Evolutionary conservation across 495 filamentous ascomycete genomes (phyloP), one percentile per base, ranked within the genome.

Genomic region (Penicillium dipodomyicola): DNA sequence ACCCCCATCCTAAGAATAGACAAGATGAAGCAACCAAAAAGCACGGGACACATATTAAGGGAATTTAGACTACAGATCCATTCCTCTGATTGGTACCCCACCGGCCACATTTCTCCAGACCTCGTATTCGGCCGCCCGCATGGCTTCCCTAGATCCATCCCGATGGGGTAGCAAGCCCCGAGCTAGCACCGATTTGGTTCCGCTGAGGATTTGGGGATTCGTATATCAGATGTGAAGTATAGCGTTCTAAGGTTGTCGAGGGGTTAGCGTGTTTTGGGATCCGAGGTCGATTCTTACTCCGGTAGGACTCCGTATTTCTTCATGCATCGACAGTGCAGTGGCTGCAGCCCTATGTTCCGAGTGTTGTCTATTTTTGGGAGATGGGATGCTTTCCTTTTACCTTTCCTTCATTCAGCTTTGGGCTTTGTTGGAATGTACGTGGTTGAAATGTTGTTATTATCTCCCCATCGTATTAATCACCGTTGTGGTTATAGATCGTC

Each of bases 51-150:
- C 25, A 54, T 33, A 54, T 35, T 37, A 37, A 44, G 30, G 35
- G 25, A 33, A 33, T 37, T 42, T 60, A 64, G 42, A 47, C 53
- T 54, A 64, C 41, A 37, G 54, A 48, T 57, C 43, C 27, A 25
- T 29, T 20, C 4, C 29, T 39, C 49, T 41, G n/a, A 61, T 61
- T 57, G 54, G 58, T n/a, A 23, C 27, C 44, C 7, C 33, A 19
- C n/a, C 10, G 44, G 23, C 29, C 17, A 6, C 39, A 17, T 4
- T 30, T 37, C 48, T 15, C 42, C 22, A 52, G 30, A 52, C 41
- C 61, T 63, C 61, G 61, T 63, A 63, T 63, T 63, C 61, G 57
- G 57, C 57, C 17, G 46, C 33, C 27, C 29, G 33, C 57, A 35
- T 56, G 35, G 49, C 35, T 52, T 42, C 54, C 30, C 55, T 40